Conservation (phyloP, 2,329 filamentous ascomycete genomes). For the Neofusicoccum sp. region DNA sequence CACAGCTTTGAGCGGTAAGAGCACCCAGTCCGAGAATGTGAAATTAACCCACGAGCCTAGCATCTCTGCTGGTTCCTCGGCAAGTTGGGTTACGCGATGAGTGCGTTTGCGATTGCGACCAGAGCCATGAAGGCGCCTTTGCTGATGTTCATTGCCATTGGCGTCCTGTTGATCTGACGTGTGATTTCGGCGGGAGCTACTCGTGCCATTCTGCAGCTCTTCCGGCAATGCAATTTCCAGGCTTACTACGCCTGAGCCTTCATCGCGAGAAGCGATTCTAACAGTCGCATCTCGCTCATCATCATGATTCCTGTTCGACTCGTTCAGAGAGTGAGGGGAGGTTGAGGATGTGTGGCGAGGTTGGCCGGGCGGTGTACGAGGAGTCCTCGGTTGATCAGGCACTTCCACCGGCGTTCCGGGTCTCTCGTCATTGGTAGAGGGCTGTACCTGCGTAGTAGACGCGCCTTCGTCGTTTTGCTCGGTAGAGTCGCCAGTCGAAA, state of each 20-base stretch:
- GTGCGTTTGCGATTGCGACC: conserved; percentile 9
- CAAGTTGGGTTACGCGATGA: conserved; percentile 38
- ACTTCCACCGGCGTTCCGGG: conserved; percentile 15
- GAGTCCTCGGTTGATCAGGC: background rate
- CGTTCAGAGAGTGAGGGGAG: conserved; percentile 28
- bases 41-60: conserved; percentile 32
- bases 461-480: background rate
- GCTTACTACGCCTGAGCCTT: conserved; percentile 32
- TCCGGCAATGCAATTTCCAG: conserved; percentile 39
- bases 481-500: background rate
- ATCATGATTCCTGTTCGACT: conserved; percentile 26
- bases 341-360: background rate
- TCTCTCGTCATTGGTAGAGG: conserved; percentile 14
- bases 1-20: conserved; percentile 32
- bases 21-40: conserved; percentile 31
- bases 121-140: background rate
- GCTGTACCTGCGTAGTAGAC: background rate
- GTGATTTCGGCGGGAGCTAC: conserved; percentile 20
- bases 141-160: background rate
- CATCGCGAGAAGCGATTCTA: conserved; percentile 35
- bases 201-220: conserved; percentile 28
- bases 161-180: conserved; percentile 4
- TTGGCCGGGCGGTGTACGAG: conserved; percentile 19
- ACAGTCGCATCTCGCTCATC: conserved; percentile 35
- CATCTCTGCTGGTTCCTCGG: conserved; percentile 33